These are phyloP conservation scores for Penicillium sp. DNA, from an alignment of 2,329 filamentous ascomycete genomes.

Conservation along the genomic window DNA sequence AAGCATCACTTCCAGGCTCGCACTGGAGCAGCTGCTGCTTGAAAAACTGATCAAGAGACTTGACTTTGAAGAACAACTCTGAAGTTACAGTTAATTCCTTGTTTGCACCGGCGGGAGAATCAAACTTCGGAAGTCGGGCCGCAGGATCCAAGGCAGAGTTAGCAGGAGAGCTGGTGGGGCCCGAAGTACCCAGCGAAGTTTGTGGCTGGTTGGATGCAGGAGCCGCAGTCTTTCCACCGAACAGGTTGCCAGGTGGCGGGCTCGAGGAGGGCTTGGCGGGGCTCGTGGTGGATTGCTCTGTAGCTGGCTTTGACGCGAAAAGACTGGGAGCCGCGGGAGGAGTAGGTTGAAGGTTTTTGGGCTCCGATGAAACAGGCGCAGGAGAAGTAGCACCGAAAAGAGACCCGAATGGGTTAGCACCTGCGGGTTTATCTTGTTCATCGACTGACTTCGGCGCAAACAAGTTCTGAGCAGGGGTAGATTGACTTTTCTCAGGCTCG, in stretches of 20 bases:
- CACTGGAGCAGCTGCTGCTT: slow-evolving; percentile 31
- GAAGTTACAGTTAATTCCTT: slow-evolving; percentile 19
- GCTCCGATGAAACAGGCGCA: background rate
- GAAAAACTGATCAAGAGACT: slow-evolving; percentile 36
- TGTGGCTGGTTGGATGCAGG: background rate
- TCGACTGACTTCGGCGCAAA: background rate
- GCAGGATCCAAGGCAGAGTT: slow-evolving; percentile 6
- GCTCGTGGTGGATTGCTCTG: background rate
- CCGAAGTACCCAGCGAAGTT: background rate
- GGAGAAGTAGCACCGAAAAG: slow-evolving; percentile 28
- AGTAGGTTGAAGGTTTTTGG: slow-evolving; percentile 1
- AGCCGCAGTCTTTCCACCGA: slow-evolving; percentile 21
- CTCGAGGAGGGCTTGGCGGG: background rate
- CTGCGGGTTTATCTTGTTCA: background rate
- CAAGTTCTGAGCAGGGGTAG: background rate
- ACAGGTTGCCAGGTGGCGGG: slow-evolving; percentile 17
- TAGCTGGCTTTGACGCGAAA: slow-evolving; percentile 9
- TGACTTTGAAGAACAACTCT: slow-evolving; percentile 30
- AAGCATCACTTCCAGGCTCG: slow-evolving; percentile 33
- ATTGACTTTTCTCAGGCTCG: background rate
- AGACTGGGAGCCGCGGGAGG: slow-evolving; percentile 12
- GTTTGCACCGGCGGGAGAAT: slow-evolving; percentile 17
- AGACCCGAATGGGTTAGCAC: slow-evolving; percentile 8
- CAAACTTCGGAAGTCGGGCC: slow-evolving; percentile 15
- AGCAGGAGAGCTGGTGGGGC: slow-evolving; percentile 11